These are phyloP conservation scores for Candida xyloterini DNA, from an alignment of 805 yeast species.

Conservation along the genomic window DNA sequence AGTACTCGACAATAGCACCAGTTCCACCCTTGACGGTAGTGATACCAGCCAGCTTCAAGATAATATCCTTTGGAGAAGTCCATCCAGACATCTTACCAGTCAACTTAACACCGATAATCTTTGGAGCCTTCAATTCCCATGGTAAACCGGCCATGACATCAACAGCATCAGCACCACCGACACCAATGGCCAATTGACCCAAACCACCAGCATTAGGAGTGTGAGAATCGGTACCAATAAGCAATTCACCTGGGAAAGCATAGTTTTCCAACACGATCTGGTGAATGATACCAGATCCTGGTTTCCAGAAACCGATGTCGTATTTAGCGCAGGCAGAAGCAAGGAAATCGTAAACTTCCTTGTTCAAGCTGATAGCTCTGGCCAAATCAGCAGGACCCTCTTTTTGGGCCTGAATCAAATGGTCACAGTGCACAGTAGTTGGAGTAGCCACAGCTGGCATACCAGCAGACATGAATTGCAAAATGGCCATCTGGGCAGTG, in stretches of 20 bases:
- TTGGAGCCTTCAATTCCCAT: constrained; percentile 98
- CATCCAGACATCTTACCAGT: constrained; percentile 92
- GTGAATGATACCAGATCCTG: constrained; percentile 98
- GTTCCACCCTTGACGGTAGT: constrained; percentile 98
- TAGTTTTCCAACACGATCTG: constrained; percentile 97
- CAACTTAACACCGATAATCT: constrained; percentile 89
- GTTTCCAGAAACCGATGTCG: constrained; percentile 98
- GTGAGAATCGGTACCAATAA: constrained; percentile 98
- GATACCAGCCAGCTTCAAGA: constrained; percentile 88
- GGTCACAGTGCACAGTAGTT: constrained; percentile 96
- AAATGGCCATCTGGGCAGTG: constrained; percentile 98
- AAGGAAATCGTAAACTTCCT: constrained; percentile 93
- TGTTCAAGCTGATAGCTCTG: constrained; percentile 78
- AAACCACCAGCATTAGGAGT: constrained; percentile 99
- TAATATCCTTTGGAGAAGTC: constrained; percentile 97
- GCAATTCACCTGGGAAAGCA: constrained; percentile 94
- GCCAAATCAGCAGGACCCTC: constrained; percentile 85
- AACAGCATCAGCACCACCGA: constrained; percentile 99
- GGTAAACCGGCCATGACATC: constrained; percentile 92
- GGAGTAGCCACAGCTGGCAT: constrained; percentile 87
- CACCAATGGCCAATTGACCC: constrained; percentile 98
- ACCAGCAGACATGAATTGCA: constrained; percentile 97
- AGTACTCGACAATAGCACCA: constrained; percentile 93
- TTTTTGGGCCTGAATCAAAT: constrained; percentile 92
- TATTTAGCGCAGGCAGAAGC: constrained; percentile 91